Base-by-base conservation (phyloP, 768 basidiomycete species). In the Amanita pallidorosea region DNA sequence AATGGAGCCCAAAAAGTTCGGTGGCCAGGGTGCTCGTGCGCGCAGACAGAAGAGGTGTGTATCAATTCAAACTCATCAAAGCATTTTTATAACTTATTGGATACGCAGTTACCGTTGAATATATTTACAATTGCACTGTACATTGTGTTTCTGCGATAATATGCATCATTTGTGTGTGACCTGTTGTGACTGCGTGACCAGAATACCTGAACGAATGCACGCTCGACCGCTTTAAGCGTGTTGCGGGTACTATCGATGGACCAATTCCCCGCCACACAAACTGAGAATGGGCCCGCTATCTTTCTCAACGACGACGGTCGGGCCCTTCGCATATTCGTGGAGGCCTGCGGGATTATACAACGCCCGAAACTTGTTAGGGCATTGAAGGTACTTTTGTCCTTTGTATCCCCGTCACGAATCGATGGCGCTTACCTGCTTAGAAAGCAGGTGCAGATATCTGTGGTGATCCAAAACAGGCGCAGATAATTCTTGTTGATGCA, bases 1-100 rank as follows among this genome's bases (percentile, higher is more conserved):
- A 75, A 89, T 88, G 85, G 95, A 98, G 70, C 95, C 95, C 61
- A 97, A 97, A 84, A 96, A 95, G 74, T 97, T 98, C 68, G 95
- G 94, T 80, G 94, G 94, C 77, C 79, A 76, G 68, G 94, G 94
- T 83, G 94, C 94, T 58, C 90, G 94, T 80, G 92, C 93, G 53
- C 88, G 93, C 75, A 85, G 93, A 72, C 94, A 96, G 77, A 96
- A 95, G 80, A 89, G 85, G 90, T 92, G 56, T 54, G 78, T 18
- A 11, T 52, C 37, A 34, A 40, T 40, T 35, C n/a, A n/a, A 41
- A 15, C 43, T 29, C 2, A 38, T 18, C 47, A 29, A 25, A 34
- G 41, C 42, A 13, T 45, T 27, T 20, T 50, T 8, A 49, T 60
- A 23, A 35, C 59, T 59, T 27, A 61, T 18, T 43, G 40, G 20